phyloP scores from a whole-genome alignment of 805 yeast genomes.

The Starmerella stellata region DNA sequence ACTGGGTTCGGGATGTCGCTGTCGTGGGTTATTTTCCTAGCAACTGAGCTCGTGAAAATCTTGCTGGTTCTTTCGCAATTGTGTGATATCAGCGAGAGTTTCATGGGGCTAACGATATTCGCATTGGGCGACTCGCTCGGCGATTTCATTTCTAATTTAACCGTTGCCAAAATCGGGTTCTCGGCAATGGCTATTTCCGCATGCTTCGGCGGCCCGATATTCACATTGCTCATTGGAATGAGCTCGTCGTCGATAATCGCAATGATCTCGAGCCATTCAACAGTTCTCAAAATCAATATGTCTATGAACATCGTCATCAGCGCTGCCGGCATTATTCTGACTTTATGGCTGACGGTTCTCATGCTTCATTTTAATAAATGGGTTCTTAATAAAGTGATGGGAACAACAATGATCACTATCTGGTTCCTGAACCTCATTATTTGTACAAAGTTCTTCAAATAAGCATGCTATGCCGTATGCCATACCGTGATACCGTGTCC shows the following conservation, averaged over 20 bases:
- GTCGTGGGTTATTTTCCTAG: conserved; percentile 49
- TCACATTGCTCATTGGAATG: conserved; percentile 60
- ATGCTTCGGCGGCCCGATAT: conserved; percentile 81
- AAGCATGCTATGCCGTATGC: no score
- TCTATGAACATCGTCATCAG: conserved; percentile 27
- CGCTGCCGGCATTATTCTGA: conserved; percentile 26
- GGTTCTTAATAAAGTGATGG: conserved; percentile 27
- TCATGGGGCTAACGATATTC: conserved; percentile 71
- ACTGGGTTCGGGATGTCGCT: conserved; percentile 52
- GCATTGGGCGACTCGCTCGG: conserved; percentile 90
- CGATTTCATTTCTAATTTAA: conserved; percentile 65
- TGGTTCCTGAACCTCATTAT: conserved; percentile 28
- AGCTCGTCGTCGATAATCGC: conserved; percentile 54
- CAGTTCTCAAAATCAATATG: conserved; percentile 24
- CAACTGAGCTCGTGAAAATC: conserved; percentile 49
- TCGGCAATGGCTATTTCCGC: conserved; percentile 89
- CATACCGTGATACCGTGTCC: no score
- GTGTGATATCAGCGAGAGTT: conserved; percentile 49
- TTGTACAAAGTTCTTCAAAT: conserved; percentile 4
- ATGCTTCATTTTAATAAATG: conserved; percentile 29
- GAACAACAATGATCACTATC: conserved; percentile 25
- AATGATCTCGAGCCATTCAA: conserved; percentile 16
- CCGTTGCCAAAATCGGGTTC: conserved; percentile 63
- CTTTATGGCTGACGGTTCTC: conserved; percentile 25
- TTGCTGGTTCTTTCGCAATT: conserved; percentile 44